Conservation (phyloP, 345 rosid species). For the Hibiscus tridactylites region DNA sequence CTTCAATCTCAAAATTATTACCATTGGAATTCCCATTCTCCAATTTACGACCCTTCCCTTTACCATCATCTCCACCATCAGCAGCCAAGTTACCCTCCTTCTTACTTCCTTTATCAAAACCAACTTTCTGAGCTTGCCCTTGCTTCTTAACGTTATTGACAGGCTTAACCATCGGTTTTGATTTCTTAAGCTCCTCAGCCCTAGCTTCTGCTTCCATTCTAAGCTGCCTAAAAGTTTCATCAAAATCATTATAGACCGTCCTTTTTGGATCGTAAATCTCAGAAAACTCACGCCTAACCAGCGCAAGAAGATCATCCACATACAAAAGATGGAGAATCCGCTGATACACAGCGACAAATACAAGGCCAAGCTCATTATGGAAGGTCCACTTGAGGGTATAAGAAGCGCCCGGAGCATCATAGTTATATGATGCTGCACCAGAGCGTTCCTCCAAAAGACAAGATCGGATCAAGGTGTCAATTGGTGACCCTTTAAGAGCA, state of each 20-base stretch:
- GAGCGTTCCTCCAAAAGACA: slow-evolving; percentile 97
- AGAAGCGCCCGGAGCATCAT: slow-evolving; percentile 73
- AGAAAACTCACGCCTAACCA: slow-evolving; percentile 67
- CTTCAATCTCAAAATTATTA: slow-evolving; percentile 27
- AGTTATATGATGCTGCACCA: slow-evolving; percentile 61
- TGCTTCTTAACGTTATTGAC: slow-evolving; percentile 45
- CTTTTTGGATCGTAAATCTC: slow-evolving; percentile 75
- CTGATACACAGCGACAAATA: slow-evolving; percentile 95
- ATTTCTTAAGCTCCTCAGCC: slow-evolving; percentile 74
- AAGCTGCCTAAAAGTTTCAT: slow-evolving; percentile 84
- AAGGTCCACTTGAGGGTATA: slow-evolving; percentile 97
- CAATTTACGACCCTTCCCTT: slow-evolving; percentile 33
- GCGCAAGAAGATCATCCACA: slow-evolving; percentile 78
- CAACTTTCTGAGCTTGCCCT: slow-evolving; percentile 49
- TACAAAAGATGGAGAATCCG: slow-evolving; percentile 80
- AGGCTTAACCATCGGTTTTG: slow-evolving; percentile 51
- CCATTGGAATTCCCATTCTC: slow-evolving; percentile 63
- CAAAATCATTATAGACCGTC: slow-evolving; percentile 55
- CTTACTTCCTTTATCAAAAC: slow-evolving; percentile 52
- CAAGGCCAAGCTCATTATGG: slow-evolving; percentile 91
- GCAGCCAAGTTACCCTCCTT: slow-evolving; percentile 28
- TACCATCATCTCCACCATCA: slow-evolving; percentile 53
- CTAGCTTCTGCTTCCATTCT: slow-evolving; percentile 90
- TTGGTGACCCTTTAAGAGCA: slow-evolving; percentile 87
- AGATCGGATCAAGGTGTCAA: slow-evolving; percentile 81